Evolutionary conservation across 345 rosid genomes (phyloP).

Genomic region (Eutrema heterophyllum): DNA sequence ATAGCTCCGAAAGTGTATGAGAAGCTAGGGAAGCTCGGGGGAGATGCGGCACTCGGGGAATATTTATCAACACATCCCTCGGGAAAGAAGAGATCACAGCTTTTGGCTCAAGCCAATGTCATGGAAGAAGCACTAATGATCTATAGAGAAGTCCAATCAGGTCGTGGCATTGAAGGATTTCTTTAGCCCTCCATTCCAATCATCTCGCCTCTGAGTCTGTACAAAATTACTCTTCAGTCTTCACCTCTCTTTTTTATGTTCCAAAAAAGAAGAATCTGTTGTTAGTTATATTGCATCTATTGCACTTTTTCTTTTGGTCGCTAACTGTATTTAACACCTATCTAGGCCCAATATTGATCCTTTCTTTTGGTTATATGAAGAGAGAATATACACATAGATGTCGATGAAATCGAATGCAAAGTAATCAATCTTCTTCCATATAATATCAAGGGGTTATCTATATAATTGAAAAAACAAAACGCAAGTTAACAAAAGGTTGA

Average conservation of each 20-base stretch:
- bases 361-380: no score
- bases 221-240: background rate
- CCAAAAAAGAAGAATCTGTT: background rate
- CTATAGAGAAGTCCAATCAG: conserved; percentile 58
- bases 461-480: no score
- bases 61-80: conserved; percentile 97
- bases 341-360: background rate
- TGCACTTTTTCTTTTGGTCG: no score
- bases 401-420: no score
- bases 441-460: no score
- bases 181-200: conserved; percentile 34
- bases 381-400: no score
- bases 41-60: conserved; percentile 44
- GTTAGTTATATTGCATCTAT: background rate
- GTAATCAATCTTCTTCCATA: no score
- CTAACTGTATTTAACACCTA: background rate
- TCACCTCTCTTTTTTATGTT: background rate
- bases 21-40: conserved; percentile 63
- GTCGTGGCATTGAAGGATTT: conserved; percentile 74
- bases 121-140: conserved; percentile 87
- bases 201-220: background rate
- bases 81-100: conserved; percentile 70
- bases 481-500: no score
- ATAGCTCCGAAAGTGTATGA: conserved; percentile 77
- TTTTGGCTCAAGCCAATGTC: conserved; percentile 71